These are phyloP conservation scores for Acer campestre DNA, from an alignment of 345 rosid genomes.

Conservation along the genomic window DNA sequence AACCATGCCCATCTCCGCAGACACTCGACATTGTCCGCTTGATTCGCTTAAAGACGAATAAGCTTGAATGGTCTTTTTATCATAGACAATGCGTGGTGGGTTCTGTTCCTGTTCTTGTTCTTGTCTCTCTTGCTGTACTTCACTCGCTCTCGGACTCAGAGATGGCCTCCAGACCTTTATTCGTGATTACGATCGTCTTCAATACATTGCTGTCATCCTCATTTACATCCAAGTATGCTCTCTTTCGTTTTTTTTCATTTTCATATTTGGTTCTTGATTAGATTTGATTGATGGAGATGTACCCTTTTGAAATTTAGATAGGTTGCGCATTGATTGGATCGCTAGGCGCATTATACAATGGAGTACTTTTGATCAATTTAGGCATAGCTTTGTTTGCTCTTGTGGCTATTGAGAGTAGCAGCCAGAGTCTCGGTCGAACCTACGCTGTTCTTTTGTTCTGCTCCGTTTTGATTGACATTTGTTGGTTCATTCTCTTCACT, in stretches of 20 bases:
- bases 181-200: constrained; percentile 75
- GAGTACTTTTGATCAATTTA: constrained; percentile 67
- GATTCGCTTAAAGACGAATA: neutral
- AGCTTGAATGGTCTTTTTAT: neutral
- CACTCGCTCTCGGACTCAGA: constrained; percentile 35
- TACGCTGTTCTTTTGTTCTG: constrained; percentile 81
- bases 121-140: neutral
- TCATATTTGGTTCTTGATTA: neutral
- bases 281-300: neutral
- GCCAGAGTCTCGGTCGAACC: constrained; percentile 78
- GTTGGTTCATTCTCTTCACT: constrained; percentile 73
- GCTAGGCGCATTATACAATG: constrained; percentile 85
- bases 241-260: neutral
- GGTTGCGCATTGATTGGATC: constrained; percentile 90
- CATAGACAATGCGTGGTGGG: constrained; percentile 39
- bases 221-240: constrained; percentile 71
- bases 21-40: neutral
- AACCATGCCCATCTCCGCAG: neutral
- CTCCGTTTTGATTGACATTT: constrained; percentile 61
- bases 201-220: constrained; percentile 67
- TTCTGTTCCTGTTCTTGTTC: constrained; percentile 6
- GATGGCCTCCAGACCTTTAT: constrained; percentile 56
- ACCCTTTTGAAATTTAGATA: constrained; percentile 41
- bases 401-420: constrained; percentile 84
- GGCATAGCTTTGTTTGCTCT: constrained; percentile 82